Conservation (phyloP, 805 yeast species). For the Ogataea sp. region DNA sequence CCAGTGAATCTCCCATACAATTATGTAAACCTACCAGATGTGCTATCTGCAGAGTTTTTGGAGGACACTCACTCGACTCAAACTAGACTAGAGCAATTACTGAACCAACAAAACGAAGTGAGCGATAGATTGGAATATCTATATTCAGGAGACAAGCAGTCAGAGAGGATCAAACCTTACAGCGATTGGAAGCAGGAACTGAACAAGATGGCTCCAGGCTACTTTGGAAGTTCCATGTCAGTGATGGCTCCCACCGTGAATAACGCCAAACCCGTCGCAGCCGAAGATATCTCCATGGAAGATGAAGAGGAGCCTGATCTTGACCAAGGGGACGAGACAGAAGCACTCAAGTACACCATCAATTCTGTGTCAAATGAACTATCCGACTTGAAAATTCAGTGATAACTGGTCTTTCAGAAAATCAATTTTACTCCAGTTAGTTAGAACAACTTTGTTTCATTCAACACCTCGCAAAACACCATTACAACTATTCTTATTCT, state of each 20-base stretch:
- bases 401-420: too few relatives aligned
- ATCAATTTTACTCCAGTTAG: too few relatives aligned
- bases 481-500: too few relatives aligned
- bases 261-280: background rate
- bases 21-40: constrained; percentile 7
- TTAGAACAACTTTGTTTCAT: too few relatives aligned
- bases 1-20: constrained; percentile 20
- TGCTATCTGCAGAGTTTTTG: constrained; percentile 1
- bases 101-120: background rate
- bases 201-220: constrained; percentile 18
- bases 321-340: background rate
- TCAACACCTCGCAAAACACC: too few relatives aligned
- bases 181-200: constrained; percentile 13
- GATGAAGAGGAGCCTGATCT: background rate
- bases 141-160: background rate
- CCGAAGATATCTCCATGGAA: background rate
- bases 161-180: constrained; percentile 3
- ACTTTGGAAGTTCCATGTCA: constrained; percentile 15
- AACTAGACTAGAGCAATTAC: background rate
- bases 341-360: background rate
- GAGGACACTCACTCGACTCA: background rate
- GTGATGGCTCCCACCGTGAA: constrained; percentile 18
- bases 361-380: background rate
- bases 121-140: background rate
- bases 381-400: background rate